These are phyloP conservation scores for Pseudogymnoascus sp. DNA, from an alignment of 2,329 filamentous ascomycete genomes.

Conservation along the genomic window DNA sequence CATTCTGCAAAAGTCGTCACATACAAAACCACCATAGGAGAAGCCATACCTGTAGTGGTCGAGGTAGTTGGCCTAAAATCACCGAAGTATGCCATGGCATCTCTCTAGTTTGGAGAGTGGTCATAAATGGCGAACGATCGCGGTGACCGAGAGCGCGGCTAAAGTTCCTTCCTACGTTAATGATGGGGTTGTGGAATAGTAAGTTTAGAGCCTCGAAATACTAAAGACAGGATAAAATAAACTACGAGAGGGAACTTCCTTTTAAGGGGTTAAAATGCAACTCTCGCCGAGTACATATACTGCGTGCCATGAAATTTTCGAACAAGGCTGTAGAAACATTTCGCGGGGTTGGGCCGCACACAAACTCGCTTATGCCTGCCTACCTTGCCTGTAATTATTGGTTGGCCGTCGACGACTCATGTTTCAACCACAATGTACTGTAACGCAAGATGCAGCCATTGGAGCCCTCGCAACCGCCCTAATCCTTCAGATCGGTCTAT, in stretches of 20 bases:
- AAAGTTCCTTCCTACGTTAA: no score
- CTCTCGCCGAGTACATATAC: not conserved
- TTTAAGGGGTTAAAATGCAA: not conserved
- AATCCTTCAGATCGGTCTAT: not conserved
- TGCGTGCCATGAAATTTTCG: not conserved
- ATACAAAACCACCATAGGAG: not conserved
- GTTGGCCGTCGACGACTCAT: not conserved
- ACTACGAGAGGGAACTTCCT: not conserved
- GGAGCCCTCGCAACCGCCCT: not conserved
- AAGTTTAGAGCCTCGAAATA: not conserved
- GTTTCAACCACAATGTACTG: not conserved
- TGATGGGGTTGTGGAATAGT: not conserved
- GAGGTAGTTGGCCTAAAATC: not conserved
- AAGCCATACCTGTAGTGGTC: not conserved
- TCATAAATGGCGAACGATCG: not conserved
- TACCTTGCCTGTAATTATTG: not conserved
- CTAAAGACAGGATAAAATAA: not conserved
- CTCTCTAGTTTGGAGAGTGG: not conserved
- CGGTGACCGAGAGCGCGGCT: not conserved
- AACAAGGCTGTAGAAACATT: not conserved
- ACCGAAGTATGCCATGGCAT: not conserved
- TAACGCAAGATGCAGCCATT: not conserved
- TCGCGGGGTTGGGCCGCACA: not conserved
- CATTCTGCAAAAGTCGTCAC: not conserved
- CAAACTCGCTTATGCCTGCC: not conserved